Conservation (phyloP, 2,329 filamentous ascomycete genomes). For the Dichotomopilus funicola region DNA sequence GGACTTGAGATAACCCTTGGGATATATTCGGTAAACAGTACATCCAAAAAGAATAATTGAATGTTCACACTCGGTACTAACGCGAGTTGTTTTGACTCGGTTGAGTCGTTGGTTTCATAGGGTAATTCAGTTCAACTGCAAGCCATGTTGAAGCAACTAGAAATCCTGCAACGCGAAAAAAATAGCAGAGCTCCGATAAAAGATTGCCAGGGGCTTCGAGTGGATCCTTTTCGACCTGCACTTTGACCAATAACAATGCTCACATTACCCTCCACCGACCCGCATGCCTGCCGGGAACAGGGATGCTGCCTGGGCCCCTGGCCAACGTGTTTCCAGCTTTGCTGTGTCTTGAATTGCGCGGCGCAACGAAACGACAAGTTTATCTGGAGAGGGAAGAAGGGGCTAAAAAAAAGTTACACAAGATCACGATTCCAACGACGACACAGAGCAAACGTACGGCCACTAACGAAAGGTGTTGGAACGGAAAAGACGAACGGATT, state of each 20-base stretch:
- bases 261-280: not conserved
- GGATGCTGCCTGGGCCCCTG: constrained; percentile 4
- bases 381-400: no score
- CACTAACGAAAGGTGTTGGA: no score
- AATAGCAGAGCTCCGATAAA: not conserved
- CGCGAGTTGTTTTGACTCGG: no score
- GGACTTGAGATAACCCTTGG: no score
- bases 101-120: no score
- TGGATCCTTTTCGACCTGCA: not conserved
- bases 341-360: constrained; percentile 5
- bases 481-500: no score
- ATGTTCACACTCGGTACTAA: no score
- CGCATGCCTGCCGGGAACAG: constrained; percentile 8
- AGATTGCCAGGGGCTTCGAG: not conserved
- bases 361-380: not conserved
- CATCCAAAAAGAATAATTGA: no score
- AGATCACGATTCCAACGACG: not conserved
- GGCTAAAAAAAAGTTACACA: not conserved
- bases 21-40: no score
- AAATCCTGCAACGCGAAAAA: not conserved
- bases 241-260: constrained; percentile 1
- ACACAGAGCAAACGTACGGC: no score
- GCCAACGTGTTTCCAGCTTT: constrained; percentile 1
- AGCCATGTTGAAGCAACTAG: not conserved
- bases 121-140: no score